Evolutionary conservation across 75 land plant species (phyloP).

Genomic region (Azolla pinnata): DNA sequence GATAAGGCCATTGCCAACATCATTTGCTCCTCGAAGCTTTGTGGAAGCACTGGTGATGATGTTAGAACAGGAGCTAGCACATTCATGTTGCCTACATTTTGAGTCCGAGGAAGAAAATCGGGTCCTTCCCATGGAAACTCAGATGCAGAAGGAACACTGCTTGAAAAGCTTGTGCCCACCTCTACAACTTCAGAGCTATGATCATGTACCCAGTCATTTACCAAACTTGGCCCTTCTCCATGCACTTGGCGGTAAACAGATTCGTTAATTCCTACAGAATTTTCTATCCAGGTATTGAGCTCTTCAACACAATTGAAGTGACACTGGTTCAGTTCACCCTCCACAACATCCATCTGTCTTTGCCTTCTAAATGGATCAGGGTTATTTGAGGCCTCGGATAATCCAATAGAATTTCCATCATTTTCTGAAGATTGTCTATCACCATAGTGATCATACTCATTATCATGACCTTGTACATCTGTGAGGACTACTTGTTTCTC

Average conservation of each 20-base stretch:
- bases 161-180: slow-evolving; percentile 71
- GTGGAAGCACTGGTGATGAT: slow-evolving; percentile 37
- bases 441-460: no score
- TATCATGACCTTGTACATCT: neutral
- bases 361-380: no score
- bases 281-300: slow-evolving; percentile 25
- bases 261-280: slow-evolving; percentile 19
- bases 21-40: slow-evolving; percentile 92
- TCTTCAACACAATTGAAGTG: slow-evolving; percentile 8
- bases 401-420: no score
- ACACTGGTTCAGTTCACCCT: no score
- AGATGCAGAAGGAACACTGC: slow-evolving; percentile 46
- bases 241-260: slow-evolving; percentile 9
- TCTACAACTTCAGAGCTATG: slow-evolving; percentile 72
- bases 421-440: neutral
- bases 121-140: slow-evolving; percentile 40
- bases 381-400: no score
- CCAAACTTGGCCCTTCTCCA: slow-evolving; percentile 20
- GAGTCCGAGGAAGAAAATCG: slow-evolving; percentile 10
- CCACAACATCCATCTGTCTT: no score
- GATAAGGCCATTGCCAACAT: slow-evolving; percentile 96
- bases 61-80: slow-evolving; percentile 16
- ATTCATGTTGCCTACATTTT: slow-evolving; percentile 9
- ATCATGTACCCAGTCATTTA: slow-evolving; percentile 36
- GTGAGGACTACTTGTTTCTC: slow-evolving; percentile 50